Percentiles rank a stretch among this genome's conserved stretches.
phyloP scores from a whole-genome alignment of 441 rosid species.

The Pelargonium australe region DNA sequence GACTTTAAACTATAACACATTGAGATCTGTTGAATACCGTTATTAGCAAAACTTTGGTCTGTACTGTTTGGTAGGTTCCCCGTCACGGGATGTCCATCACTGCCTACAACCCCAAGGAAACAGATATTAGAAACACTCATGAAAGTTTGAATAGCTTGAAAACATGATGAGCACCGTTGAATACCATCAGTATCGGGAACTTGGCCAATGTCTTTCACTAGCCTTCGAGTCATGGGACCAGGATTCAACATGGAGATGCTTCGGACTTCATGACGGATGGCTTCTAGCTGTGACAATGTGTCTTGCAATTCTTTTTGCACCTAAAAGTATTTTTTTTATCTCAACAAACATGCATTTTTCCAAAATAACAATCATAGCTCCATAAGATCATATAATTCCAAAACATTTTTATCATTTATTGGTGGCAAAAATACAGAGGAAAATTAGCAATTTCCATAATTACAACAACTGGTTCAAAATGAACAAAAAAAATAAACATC shows the following conservation, averaged over 20 bases:
- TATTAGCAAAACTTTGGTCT: not conserved
- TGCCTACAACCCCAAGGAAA: not conserved
- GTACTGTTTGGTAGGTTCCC: not conserved
- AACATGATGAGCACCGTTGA: not conserved
- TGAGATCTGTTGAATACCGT: not conserved
- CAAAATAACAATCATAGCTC: not conserved
- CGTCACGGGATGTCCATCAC: not conserved
- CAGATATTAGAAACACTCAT: slow-evolving; percentile 11
- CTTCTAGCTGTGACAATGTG: slow-evolving; percentile 68
- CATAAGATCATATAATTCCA: not conserved
- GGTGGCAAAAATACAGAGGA: too few relatives aligned
- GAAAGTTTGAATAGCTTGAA: slow-evolving; percentile 6
- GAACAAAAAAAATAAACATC: too few relatives aligned
- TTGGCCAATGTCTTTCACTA: slow-evolving; percentile 35
- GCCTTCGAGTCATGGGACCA: slow-evolving; percentile 60
- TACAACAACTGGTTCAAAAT: too few relatives aligned
- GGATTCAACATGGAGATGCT: slow-evolving; percentile 61
- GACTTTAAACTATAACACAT: not conserved
- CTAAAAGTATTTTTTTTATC: slow-evolving; percentile 26
- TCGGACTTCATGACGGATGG: slow-evolving; percentile 69
- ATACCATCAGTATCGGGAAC: slow-evolving; percentile 33
- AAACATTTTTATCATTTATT: not conserved
- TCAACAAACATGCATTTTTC: not conserved
- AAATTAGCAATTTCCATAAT: too few relatives aligned
- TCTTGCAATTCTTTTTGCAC: slow-evolving; percentile 82